Evolutionary conservation across 2,329 filamentous ascomycete species (phyloP), one percentile per base, ranked within the genome.

Genomic region (Elsinoe batatas): DNA sequence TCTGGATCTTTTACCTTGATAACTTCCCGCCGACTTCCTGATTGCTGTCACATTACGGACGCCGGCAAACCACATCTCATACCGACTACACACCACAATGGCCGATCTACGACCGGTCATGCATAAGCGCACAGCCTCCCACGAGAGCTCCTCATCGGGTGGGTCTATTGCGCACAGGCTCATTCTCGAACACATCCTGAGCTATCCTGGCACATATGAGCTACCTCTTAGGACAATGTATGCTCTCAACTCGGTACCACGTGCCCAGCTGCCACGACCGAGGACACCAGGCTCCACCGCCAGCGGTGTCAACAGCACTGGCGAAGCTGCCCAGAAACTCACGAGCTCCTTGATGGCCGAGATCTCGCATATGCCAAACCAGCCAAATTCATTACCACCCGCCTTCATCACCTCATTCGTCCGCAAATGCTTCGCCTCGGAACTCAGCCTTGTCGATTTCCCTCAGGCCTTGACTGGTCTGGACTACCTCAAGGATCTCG

Each of bases 161-260:
- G 77, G 75, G 58, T 67, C 67, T 2, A 12, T n/a, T 18, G 58
- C 67, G 12, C 69, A 70, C 58, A 65, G 67, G 53, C 63, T 69
- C 57, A 79, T 82, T 58, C 72, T 82, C 50, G 79, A 82, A 57
- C 79, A 82, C 65, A 74, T 82, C 57, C 69, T 83, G 54, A 76
- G 78, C 57, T 82, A 84, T 64, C 80, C 81, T 7, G 76, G 75
- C 62, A 79, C 74, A 61, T 84, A 85, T 64, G 82, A 85, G 63
- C 80, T 85, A 32, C 82, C 82, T 17, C 73, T 85, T 26, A 78
- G 82, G 57, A 84, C 80, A 59, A 84, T 85, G 79, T 85, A 84
- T 71, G 77, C 78, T 22, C 74, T 85, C 66, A 85, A 85, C 64
- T 81, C 78, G 59, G 76, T 78, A 15, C 75, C 80, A 15, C 75